Conservation (phyloP, 2,329 filamentous ascomycete genomes). For the Diaporthe amygdali region DNA sequence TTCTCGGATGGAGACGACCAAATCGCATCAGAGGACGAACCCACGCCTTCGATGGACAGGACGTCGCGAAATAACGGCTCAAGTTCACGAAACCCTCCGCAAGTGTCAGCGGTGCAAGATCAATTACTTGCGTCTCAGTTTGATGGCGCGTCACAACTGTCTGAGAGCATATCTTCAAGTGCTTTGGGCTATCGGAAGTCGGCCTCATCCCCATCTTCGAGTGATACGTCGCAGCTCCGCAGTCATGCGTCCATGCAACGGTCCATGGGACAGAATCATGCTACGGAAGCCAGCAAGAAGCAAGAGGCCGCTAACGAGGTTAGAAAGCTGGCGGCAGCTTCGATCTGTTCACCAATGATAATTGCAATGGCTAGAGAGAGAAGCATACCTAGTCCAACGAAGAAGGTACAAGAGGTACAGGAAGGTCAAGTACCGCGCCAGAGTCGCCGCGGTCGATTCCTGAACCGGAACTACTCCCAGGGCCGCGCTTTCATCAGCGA, state of each 20-base stretch:
- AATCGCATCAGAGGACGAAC: neutral
- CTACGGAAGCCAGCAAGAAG: neutral
- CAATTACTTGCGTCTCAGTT: neutral
- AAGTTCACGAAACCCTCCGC: neutral
- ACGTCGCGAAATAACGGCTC: neutral
- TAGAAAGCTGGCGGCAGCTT: neutral
- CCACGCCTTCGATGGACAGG: neutral
- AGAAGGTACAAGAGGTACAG: constrained; percentile 11
- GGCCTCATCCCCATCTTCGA: neutral
- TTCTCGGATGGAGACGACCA: neutral
- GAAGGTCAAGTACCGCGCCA: neutral
- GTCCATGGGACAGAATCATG: constrained; percentile 20
- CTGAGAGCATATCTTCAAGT: neutral
- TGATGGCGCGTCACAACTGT: neutral
- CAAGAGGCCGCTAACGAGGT: neutral
- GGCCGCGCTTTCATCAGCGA: neutral
- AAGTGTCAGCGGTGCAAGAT: neutral
- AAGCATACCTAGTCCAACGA: neutral
- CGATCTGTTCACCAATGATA: constrained; percentile 10
- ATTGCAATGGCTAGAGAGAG: constrained; percentile 9
- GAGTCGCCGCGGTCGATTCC: neutral
- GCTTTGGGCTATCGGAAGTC: neutral
- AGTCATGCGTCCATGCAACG: neutral
- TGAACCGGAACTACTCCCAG: neutral
- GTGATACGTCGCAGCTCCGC: neutral